phyloP scores from a whole-genome alignment of 208 protist genomes.

The Leishmania aethiopica region DNA sequence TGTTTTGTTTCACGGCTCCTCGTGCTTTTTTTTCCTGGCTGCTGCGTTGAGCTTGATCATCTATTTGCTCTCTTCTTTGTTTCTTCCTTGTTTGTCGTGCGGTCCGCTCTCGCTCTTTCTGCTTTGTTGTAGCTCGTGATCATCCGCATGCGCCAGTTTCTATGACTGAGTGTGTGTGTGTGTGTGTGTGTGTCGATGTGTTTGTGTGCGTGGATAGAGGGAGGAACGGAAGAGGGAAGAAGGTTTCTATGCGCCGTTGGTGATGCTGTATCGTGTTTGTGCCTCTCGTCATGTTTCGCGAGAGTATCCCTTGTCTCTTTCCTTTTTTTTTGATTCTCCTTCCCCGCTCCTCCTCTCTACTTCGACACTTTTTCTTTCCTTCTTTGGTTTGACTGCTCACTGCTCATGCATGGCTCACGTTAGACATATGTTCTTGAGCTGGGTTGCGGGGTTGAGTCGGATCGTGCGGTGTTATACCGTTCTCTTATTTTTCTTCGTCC shows the following conservation, averaged over 20 bases:
- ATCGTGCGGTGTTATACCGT: not conserved
- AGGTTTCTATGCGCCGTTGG: not conserved
- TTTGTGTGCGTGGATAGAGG: no score
- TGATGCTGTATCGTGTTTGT: not conserved
- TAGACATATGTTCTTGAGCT: not conserved
- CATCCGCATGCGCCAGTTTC: not conserved
- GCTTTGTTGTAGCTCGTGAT: not conserved
- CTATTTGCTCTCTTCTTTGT: not conserved
- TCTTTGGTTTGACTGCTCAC: not conserved
- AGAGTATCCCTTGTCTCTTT: not conserved
- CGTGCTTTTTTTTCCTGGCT: not conserved
- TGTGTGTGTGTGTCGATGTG: not conserved
- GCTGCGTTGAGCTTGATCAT: not conserved
- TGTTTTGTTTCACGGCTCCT: not conserved
- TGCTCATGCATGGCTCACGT: not conserved
- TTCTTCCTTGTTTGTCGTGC: not conserved
- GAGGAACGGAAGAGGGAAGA: not conserved
- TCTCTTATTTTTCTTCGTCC: not conserved
- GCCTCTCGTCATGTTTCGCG: not conserved
- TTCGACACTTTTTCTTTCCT: not conserved
- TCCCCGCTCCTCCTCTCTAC: not conserved
- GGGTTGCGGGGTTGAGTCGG: not conserved
- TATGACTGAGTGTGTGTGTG: not conserved
- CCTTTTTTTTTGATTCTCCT: not conserved
- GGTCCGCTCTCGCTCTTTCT: not conserved